Base-by-base conservation (phyloP, 2,329 filamentous ascomycete genomes). In the Epichloe uncinata region DNA sequence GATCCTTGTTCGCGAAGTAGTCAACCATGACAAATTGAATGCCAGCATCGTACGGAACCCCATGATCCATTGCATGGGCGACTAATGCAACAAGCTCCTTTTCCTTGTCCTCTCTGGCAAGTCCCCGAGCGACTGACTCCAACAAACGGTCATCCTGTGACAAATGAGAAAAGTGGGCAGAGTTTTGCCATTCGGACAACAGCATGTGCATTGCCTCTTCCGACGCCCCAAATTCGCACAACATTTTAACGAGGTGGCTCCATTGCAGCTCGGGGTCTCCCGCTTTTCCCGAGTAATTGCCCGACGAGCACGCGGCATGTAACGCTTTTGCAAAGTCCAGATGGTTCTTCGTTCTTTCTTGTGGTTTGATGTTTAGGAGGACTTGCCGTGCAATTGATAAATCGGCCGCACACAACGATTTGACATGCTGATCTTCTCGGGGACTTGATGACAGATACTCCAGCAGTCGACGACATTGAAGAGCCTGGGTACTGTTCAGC, bases 401-500 rank as follows among this genome's bases (percentile, higher is more conserved):
- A 53, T 73, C 73, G 37, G 65, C 64, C 49, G 64, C 62, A 37
- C 58, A 64, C 53, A 70, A 59, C 22, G 56, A 55, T 34, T 63
- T 66, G 15, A 58, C 58, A 8, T 62, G 60, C 43, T 61, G 57
- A 6, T 60, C 57, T 5, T 48, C 22, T 35, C 37, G 11, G 35
- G 51, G 16, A 26, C 56, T 52, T 22, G 51, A 35, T 49, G 51
- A 49, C 63, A 87, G 69, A 61, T 87, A 78, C 20, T 74, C 66
- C 52, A 87, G 75, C 42, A 87, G 79, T 38, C 74, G 65, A 11
- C 63, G 63, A 50, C 74, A 70, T 50, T 76, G 66, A 16, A 73
- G 65, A 1, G 85, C 83, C 58, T 93, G 84, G 41, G 82, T 74
- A 57, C 79, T 72, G 64, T 87, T 80, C 62, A 87, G 60, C 47